Conservation (phyloP, 129 eudicot species). For the Helianthus annuus region HanXRQr2.0-SUNRISE NC_035437.2:170971870-170972369, state of each 20-base stretch:
- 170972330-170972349: too few species aligned
- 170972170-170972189: constrained; percentile 89
- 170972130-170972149: constrained; percentile 48
- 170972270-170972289: background rate
- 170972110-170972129: constrained; percentile 40
- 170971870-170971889: background rate
- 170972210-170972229: background rate
- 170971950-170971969: constrained; percentile 98
- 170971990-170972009: constrained; percentile 6
- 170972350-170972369: too few species aligned
- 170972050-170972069: constrained; percentile 97
- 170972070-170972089: constrained; percentile 99
- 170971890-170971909: constrained; percentile 8
- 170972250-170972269: background rate
- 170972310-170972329: background rate
- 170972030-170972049: constrained; percentile 67
- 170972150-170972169: constrained; percentile 58
- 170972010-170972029: background rate
- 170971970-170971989: background rate
- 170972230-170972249: background rate
- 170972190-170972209: constrained; percentile 67
- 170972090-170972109: constrained; percentile 99
- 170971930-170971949: constrained; percentile 98
- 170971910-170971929: constrained; percentile 99
- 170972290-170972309: background rate